Base-by-base conservation (phyloP, 2,329 filamentous ascomycete genomes). In the Phyllosticta citribraziliensis region DNA sequence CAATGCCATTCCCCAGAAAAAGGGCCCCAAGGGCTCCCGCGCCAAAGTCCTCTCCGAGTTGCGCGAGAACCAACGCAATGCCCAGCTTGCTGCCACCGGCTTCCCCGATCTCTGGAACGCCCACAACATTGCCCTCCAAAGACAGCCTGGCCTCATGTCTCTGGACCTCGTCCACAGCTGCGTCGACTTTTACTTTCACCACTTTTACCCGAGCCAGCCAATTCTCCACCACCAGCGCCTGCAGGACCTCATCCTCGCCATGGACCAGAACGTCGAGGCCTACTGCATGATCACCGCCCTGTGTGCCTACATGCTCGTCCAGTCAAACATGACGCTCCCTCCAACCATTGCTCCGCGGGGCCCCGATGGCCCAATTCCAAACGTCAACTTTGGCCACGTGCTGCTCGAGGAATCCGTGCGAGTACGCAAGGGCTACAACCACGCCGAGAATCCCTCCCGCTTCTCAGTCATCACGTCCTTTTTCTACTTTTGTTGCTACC, bases 161-260 rank as follows among this genome's bases (percentile, higher is more conserved):
- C 70, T 76, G 74, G 69, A 79, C 74, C 65, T 84, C 74, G 70
- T 82, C 68, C 71, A 78, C 52, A 72, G 71, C 58, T 85, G 83
- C 68, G 75, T 86, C 62, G 82, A 86, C 53, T 82, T 83, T 64
- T 87, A 83, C 72, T 83, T 85, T 71, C 75, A 78, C 66, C 78
- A 85, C 68, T 79, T 86, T 58, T 86, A 86, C 65, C 82, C 83
- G n/a, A 83, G 83, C 58, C 83, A 85, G 75, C 84, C 84, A 0
- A 77, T 86, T 3, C 71, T 86, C 8, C 80, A 85, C 65, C 75
- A 75, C 50, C 72, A 75, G 63, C 74, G 73, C 58, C 73, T 79
- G 59, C 82, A 83, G 68, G 81, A 84, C 53, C 76, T 76, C 9
- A 75, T 84, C 54, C 75, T 79, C 54, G 76, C 75, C 65, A 81